phyloP scores from a whole-genome alignment of 441 rosid species.

The Metrosideros polymorpha region DNA sequence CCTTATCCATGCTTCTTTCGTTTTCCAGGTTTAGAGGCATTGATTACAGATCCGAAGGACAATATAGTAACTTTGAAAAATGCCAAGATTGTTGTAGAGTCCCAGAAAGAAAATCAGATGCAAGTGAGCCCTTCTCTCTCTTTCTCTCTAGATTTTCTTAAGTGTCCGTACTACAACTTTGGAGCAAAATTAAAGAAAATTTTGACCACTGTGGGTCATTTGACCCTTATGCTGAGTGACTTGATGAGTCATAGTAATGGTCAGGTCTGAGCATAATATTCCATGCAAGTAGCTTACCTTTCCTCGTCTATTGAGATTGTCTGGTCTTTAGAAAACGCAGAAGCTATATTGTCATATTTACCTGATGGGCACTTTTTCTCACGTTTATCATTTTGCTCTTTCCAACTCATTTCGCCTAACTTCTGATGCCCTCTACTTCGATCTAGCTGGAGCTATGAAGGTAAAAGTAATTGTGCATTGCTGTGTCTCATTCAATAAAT shows the following conservation, averaged over 20 bases:
- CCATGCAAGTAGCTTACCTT: background rate
- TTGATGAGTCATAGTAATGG: background rate
- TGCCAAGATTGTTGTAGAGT: constrained; percentile 35
- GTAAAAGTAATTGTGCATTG: background rate
- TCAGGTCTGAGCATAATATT: background rate
- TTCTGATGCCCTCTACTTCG: background rate
- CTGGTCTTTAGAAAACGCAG: background rate
- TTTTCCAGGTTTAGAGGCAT: constrained; percentile 35
- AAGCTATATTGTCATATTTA: background rate
- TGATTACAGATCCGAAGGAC: constrained; percentile 33
- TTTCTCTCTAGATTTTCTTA: background rate
- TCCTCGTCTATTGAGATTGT: background rate
- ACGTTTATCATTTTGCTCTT: background rate
- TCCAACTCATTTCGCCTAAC: background rate
- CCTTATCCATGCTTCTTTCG: background rate
- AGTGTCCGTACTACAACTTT: background rate
- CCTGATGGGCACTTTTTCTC: background rate
- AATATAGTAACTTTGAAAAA: constrained; percentile 28
- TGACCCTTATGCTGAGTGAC: background rate
- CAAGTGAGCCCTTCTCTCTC: constrained; percentile 21
- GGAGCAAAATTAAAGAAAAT: background rate
- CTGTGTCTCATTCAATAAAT: background rate
- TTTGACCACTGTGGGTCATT: background rate
- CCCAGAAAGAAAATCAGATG: constrained; percentile 30
- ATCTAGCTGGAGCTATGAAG: background rate